Conservation (phyloP, 2,329 filamentous ascomycete genomes). For the Exophiala viscosa region DNA sequence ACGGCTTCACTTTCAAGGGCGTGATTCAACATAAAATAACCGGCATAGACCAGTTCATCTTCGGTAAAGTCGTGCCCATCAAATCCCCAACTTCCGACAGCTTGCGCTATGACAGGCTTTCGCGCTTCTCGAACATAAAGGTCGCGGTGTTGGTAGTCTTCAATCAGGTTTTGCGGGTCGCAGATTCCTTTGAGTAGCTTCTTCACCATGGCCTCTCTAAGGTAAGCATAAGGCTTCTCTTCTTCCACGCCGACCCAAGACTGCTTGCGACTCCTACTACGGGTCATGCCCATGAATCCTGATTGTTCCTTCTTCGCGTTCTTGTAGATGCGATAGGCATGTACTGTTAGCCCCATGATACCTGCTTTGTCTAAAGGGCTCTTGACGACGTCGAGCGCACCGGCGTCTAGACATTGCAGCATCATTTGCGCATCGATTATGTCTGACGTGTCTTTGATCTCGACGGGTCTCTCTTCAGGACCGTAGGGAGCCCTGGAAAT, state of each 20-base stretch:
- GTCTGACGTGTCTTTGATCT: conserved; percentile 32
- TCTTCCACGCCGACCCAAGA: conserved; percentile 90
- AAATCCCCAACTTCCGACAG: conserved; percentile 79
- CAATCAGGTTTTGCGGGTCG: conserved; percentile 61
- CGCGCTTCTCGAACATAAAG: conserved; percentile 66
- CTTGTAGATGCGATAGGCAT: conserved; percentile 78
- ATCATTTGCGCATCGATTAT: conserved; percentile 53
- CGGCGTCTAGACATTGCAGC: conserved; percentile 74
- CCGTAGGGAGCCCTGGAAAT: conserved; percentile 21
- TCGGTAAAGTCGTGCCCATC: conserved; percentile 85
- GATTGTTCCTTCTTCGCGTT: conserved; percentile 71
- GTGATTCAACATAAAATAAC: conserved; percentile 86
- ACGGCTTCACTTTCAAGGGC: conserved; percentile 77
- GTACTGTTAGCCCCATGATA: conserved; percentile 71
- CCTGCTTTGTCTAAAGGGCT: conserved; percentile 72
- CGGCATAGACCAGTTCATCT: conserved; percentile 81
- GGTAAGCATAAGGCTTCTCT: conserved; percentile 80
- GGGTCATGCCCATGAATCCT: conserved; percentile 60
- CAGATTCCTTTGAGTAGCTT: conserved; percentile 87
- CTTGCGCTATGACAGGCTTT: conserved; percentile 61
- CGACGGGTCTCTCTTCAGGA: conserved; percentile 21
- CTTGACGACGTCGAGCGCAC: conserved; percentile 79
- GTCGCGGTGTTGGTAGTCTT: conserved; percentile 60
- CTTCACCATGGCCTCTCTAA: conserved; percentile 91
- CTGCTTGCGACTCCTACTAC: conserved; percentile 70